Base-by-base conservation (phyloP, 176 grass and related monocot genomes). In the Saccharum spontaneum region DNA sequence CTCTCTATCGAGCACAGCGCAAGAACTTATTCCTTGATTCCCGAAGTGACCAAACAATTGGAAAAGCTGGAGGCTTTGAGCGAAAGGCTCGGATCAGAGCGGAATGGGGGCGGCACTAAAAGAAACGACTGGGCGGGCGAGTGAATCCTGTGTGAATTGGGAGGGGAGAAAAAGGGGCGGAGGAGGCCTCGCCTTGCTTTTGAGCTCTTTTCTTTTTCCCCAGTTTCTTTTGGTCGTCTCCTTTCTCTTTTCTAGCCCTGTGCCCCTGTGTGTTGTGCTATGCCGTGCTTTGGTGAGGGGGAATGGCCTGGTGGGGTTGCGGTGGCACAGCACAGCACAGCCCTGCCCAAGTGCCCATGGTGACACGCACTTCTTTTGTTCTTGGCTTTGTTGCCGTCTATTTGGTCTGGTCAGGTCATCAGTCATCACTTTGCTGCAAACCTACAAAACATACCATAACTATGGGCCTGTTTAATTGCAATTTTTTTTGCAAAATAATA, bases 1-100 rank as follows among this genome's bases (percentile, higher is more conserved):
- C 80, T 59, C 70, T 82, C 48, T 82, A 82, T 71, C 67, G 46
- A 66, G 34, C 33, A 63, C 65, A 67, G 59, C 79, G 62, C 79
- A 90, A 86, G 83, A 89, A 92, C 89, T 87, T 90, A 87, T 89
- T 87, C 83, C 74, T 83, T 55, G 81, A 83, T 89, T 87, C 90
- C 83, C 84, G 84, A 94, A 84, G 80, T 88, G 90, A 60, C 66
- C 71, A 87, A 82, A 85, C 76, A 88, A 80, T 89, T 65, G 75
- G 54, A 88, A 92, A 86, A 89, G 84, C 50, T 83, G 86, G 73
- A 79, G 67, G 78, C 76, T 87, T 84, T 80, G 75, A 22, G 69
- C 72, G 81, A 84, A 91, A 91, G 89, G 85, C 70, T 91, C 88
- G 69, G 82, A 85, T 92, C 90, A 88, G 85, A 65, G 63, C 59